These are phyloP conservation scores for Sparassis latifolia DNA, from an alignment of 1,284 basidiomycete species.

Conservation along the genomic window DNA sequence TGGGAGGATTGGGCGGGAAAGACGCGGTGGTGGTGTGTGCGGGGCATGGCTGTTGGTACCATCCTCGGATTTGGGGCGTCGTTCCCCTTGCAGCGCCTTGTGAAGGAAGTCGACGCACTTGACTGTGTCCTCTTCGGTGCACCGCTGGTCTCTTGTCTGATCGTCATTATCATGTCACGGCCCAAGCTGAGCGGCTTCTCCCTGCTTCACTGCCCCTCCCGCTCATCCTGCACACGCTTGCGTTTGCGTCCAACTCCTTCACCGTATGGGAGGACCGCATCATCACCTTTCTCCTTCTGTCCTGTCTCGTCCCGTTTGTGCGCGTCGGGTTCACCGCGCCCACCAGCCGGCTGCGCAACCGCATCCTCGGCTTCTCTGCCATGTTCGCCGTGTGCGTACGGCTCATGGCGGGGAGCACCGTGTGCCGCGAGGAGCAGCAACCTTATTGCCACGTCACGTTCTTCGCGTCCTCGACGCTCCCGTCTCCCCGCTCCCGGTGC, in stretches of 20 bases:
- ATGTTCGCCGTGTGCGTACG: slow-evolving; percentile 70
- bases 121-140: slow-evolving; percentile 42
- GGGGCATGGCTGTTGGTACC: slow-evolving; percentile 35
- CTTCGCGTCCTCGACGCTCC: slow-evolving; percentile 65
- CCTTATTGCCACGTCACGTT: slow-evolving; percentile 85
- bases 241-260: slow-evolving; percentile 90
- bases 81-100: slow-evolving; percentile 25
- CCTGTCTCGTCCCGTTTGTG: slow-evolving; percentile 54
- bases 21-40: slow-evolving; percentile 25
- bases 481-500: slow-evolving; percentile 50
- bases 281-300: slow-evolving; percentile 67
- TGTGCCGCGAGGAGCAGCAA: slow-evolving; percentile 94
- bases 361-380: slow-evolving; percentile 67
- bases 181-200: slow-evolving; percentile 22
- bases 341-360: slow-evolving; percentile 60
- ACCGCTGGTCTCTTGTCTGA: slow-evolving; percentile 32
- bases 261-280: slow-evolving; percentile 93
- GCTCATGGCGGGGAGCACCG: slow-evolving; percentile 68
- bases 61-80: slow-evolving; percentile 34
- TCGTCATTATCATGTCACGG: slow-evolving; percentile 31
- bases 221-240: slow-evolving; percentile 60
- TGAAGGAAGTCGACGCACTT: slow-evolving; percentile 37
- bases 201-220: slow-evolving; percentile 36
- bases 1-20: slow-evolving; percentile 37
- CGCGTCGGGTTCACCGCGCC: slow-evolving; percentile 61